Conservation (phyloP, 768 basidiomycete genomes). For the Kwoniella pini region DNA sequence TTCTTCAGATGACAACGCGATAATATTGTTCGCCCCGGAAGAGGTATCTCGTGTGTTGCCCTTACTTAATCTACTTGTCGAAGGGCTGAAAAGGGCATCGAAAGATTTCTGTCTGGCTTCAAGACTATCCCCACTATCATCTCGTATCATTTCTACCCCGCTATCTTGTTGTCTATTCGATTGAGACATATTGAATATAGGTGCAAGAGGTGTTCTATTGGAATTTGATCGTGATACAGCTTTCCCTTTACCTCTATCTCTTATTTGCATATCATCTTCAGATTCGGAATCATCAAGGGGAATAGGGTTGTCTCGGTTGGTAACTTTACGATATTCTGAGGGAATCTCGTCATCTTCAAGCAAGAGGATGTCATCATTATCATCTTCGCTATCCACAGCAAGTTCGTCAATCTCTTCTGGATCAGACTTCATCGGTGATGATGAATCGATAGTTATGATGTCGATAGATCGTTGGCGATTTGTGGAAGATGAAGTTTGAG, state of each 20-base stretch:
- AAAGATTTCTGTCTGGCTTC: background rate
- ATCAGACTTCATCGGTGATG: slow-evolving; percentile 1
- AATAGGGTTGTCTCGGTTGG: slow-evolving; percentile 28
- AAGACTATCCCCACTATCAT: slow-evolving; percentile 11
- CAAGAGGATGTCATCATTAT: slow-evolving; percentile 22
- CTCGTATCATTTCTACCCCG: slow-evolving; percentile 6
- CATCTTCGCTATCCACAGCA: slow-evolving; percentile 9
- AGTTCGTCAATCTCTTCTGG: slow-evolving; percentile 8
- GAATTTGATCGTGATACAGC: slow-evolving; percentile 1
- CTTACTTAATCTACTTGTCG: background rate
- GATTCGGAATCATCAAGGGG: slow-evolving; percentile 28
- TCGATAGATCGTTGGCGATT: background rate
- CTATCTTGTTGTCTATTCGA: background rate
- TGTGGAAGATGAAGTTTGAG: background rate
- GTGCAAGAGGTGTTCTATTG: slow-evolving; percentile 8
- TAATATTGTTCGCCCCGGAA: background rate
- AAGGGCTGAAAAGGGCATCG: background rate
- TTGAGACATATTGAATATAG: slow-evolving; percentile 4
- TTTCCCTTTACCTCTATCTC: slow-evolving; percentile 11
- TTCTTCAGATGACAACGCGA: slow-evolving; percentile 13
- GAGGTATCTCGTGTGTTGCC: background rate
- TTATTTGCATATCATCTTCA: slow-evolving; percentile 1
- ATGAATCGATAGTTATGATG: background rate
- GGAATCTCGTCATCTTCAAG: slow-evolving; percentile 27
- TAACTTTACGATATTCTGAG: slow-evolving; percentile 20